Base-by-base conservation (phyloP, 1,139 yeast genomes). In the Casaregolazyma lundiana region DNA sequence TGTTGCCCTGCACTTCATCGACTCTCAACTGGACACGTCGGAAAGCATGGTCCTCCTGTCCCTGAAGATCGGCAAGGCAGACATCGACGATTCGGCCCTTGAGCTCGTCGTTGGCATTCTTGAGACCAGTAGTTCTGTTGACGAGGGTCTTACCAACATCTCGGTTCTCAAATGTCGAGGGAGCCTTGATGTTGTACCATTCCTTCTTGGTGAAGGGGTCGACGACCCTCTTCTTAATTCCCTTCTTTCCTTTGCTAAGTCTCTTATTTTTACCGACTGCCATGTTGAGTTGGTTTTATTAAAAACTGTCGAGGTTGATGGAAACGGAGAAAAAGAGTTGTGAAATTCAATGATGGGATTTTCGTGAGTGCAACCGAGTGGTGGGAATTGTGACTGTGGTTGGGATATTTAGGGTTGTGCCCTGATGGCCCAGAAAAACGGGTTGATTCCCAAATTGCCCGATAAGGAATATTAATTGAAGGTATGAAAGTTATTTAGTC, bases 181-280 rank as follows among this genome's bases (percentile, higher is more conserved):
- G 96, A 61, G 96, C 96, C 80, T 87, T 86, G 77, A 87, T 84
- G 73, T 83, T 90, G 74, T 77, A 87, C 96, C 96, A 86, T 68
- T 86, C 95, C 78, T 87, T 87, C 73, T 85, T 84, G 81, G 92
- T 77, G 87, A 86, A 86, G 69, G 95, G 95, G 80, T 86, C 95
- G 63, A 85, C 90, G 71, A 82, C 88, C 83, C 81, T 86, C 90
- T 86, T 87, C 94, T 87, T 87, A 74, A 84, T 74, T 69, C 95
- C 95, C 77, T 86, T 87, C 88, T 86, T 86, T 74, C 95, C 95
- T 80, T 86, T 86, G 77, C 90, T 83, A 76, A 86, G 78, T 81
- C 95, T 84, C 89, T 87, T 87, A 76, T 87, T 87, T 86, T 87
- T 87, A 73, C 95, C 95, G 75, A 87, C 92, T 81, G 92, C 95